Conservation (phyloP, 768 basidiomycete species). For the Hirschioporus abietinus region DNA sequence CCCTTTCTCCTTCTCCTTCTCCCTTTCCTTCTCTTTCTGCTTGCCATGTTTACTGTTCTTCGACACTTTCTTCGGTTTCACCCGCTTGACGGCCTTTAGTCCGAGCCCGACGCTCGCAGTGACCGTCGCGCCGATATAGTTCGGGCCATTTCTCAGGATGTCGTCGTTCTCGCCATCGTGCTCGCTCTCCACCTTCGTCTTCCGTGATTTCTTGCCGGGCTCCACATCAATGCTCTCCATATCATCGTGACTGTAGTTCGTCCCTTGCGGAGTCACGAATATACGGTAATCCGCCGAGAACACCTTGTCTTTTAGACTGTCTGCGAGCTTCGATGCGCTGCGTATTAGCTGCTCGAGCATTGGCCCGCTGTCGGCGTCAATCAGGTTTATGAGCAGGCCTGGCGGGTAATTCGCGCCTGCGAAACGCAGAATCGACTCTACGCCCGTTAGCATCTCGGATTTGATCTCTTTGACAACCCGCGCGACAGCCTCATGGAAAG, state of each 20-base stretch:
- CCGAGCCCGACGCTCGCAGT: not conserved
- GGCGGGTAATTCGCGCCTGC: not conserved
- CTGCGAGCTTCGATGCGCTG: not conserved
- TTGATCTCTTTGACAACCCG: not conserved
- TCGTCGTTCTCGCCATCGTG: not conserved
- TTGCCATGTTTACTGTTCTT: not conserved
- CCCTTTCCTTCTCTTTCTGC: not conserved
- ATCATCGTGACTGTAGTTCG: not conserved
- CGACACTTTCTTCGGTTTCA: not conserved
- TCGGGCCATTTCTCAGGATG: not conserved
- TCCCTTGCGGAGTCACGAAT: not conserved
- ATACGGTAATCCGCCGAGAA: not conserved
- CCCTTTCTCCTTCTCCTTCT: not conserved
- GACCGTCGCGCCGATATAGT: not conserved
- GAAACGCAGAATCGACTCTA: constrained; percentile 1
- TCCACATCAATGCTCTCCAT: not conserved
- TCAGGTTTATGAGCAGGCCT: not conserved
- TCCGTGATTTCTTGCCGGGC: not conserved
- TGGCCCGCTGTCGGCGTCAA: not conserved
- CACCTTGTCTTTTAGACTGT: not conserved
- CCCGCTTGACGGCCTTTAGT: not conserved
- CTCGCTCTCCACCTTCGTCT: not conserved
- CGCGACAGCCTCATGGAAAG: not conserved
- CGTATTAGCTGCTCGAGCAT: not conserved
- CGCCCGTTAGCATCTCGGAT: not conserved